Percentiles rank a stretch among this genome's conserved stretches.
Evolutionary conservation across 257 asterid genomes (phyloP).

Genomic region (Anisodus tanguticus): DNA sequence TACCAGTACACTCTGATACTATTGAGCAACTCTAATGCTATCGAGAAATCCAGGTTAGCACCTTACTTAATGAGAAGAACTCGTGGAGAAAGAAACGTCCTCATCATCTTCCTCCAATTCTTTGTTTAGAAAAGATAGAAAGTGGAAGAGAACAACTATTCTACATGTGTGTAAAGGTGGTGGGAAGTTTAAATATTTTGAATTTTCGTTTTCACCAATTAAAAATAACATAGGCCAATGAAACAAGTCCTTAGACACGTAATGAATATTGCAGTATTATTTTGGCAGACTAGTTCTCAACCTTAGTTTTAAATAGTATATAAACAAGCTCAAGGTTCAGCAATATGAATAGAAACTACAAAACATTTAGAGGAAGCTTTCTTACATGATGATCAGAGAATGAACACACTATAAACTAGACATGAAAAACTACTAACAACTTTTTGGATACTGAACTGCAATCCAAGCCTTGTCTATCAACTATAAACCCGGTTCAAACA

Average conservation of each 20-base stretch:
- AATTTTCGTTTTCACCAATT: slow-evolving; percentile 36
- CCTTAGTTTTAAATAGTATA: background rate
- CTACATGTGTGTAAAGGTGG: no score
- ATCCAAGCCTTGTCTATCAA: background rate
- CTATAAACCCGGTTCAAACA: background rate
- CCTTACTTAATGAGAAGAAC: slow-evolving; percentile 62
- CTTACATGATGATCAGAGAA: background rate
- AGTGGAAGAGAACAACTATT: no score
- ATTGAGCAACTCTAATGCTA: slow-evolving; percentile 47
- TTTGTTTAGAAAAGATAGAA: no score
- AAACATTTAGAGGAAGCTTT: background rate
- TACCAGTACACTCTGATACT: slow-evolving; percentile 29
- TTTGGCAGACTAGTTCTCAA: background rate
- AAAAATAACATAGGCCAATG: background rate
- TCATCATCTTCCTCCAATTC: no score
- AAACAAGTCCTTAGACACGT: background rate
- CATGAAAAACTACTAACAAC: no score
- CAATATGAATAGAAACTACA: no score
- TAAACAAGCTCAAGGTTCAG: background rate
- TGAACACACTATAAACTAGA: no score
- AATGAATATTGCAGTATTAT: background rate
- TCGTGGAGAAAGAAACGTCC: slow-evolving; percentile 54
- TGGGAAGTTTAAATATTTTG: no score
- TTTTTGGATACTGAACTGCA: background rate
- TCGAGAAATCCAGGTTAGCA: slow-evolving; percentile 55